Percentiles rank a stretch among this genome's conserved stretches.
Evolutionary conservation across 345 rosid species (phyloP).

Genomic region (Linum lewisii): DNA sequence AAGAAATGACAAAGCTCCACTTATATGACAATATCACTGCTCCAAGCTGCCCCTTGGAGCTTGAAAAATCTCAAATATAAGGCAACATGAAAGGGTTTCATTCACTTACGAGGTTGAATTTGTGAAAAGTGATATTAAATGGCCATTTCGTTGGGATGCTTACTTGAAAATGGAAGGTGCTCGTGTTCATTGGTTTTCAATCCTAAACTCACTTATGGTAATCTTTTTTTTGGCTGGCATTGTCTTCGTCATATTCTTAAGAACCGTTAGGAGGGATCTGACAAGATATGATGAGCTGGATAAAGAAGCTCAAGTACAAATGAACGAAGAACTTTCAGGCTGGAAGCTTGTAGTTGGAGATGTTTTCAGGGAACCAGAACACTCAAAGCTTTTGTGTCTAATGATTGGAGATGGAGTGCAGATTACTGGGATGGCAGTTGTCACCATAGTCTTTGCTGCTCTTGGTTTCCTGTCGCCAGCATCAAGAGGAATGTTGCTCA

Average conservation of each 20-base stretch:
- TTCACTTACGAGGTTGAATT: conserved; percentile 5
- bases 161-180: conserved; percentile 7
- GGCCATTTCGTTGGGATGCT: conserved; percentile 7
- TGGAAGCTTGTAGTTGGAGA: conserved; percentile 5
- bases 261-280: neutral
- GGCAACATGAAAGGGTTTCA: conserved; percentile 1
- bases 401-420: conserved; percentile 2
- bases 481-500: neutral
- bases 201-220: conserved; percentile 3
- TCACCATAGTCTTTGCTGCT: conserved; percentile 1
- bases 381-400: neutral
- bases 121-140: neutral
- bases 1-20: neutral
- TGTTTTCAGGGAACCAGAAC: conserved; percentile 1
- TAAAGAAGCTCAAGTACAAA: neutral
- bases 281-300: neutral
- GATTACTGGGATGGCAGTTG: conserved; percentile 4
- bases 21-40: neutral
- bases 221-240: neutral
- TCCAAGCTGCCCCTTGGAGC: neutral
- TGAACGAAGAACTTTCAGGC: conserved; percentile 4
- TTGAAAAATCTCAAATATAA: conserved; percentile 2
- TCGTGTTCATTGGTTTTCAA: conserved; percentile 1
- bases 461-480: conserved; percentile 1
- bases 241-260: neutral